Evolutionary conservation across 148 eudicot species (phyloP).

Genomic region (Cornus kousa): DNA sequence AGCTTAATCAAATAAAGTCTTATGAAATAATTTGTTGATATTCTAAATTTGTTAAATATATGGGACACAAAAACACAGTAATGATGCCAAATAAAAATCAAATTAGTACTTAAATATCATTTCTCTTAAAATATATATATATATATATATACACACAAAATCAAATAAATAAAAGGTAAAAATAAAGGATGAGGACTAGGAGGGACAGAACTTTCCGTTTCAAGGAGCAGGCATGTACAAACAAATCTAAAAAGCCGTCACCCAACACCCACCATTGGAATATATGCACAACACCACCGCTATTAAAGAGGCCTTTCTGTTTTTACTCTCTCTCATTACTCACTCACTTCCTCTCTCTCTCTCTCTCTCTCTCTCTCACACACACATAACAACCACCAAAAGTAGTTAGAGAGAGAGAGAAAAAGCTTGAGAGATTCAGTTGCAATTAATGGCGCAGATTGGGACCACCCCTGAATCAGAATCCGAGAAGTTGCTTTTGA

Average conservation of each 20-base stretch:
- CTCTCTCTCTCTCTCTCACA: background rate
- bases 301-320: background rate
- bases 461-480: background rate
- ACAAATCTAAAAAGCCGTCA: background rate
- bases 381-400: background rate
- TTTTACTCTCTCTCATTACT: background rate
- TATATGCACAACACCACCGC: background rate
- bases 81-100: no score
- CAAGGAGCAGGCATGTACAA: background rate
- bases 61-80: no score
- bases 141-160: no score
- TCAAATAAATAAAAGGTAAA: no score
- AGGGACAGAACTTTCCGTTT: background rate
- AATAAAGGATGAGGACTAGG: no score
- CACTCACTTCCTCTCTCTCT: background rate
- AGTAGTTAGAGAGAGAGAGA: background rate
- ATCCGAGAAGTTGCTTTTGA: conserved; percentile 22
- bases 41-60: no score
- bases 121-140: no score
- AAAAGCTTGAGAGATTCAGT: background rate
- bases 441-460: background rate
- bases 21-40: no score
- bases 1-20: no score
- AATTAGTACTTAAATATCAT: no score
- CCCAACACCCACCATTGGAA: background rate